Evolutionary conservation across 257 asterid genomes (phyloP), one percentile per base, ranked within the genome.

Genomic region (Nicotiana undulata): DNA sequence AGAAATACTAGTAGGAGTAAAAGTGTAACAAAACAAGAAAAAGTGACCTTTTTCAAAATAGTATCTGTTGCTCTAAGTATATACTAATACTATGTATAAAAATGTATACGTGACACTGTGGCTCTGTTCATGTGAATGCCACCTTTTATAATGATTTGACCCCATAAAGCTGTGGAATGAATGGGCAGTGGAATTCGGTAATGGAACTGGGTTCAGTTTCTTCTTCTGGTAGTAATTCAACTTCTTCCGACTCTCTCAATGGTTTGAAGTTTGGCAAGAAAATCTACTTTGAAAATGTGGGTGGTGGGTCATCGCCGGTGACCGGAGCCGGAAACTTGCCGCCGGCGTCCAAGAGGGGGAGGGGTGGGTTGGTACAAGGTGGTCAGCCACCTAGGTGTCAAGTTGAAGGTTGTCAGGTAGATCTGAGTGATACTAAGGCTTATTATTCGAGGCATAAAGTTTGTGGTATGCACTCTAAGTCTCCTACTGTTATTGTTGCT

Each of bases 381-480:
- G 90, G 90, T 17, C 97, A 88, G 87, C 93, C 93, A 53, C 97
- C 97, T 0, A 86, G 93, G 86, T 95, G 99, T 64, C 99, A 92
- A 82, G 99, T 95, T 85, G 97, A 93, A 90, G 99, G 99, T 5
- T 95, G 99, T 77, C 76, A 82, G 77, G 84, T 87, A 87, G 99
- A 95, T 95, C 98, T 95, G 93, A 95, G 94, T 88, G 94, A 88
- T 88, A 92, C 90, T 65, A 95, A 95, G 91, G 92, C 94, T 88
- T 95, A 95, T 85, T 95, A 95, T 88, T 92, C 94, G 0, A 89
- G 97, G 92, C 99, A 95, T 83, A 95, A 90, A 83, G 99, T 95
- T 44, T 95, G 99, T 86, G 89, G 92, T 67, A 72, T 88, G 89
- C 99, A 95, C 81, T 95, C 99, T 49, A 95, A 95, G 86, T 89